Conservation (phyloP, 345 rosid species). For the Ceriops zippeliana region DNA sequence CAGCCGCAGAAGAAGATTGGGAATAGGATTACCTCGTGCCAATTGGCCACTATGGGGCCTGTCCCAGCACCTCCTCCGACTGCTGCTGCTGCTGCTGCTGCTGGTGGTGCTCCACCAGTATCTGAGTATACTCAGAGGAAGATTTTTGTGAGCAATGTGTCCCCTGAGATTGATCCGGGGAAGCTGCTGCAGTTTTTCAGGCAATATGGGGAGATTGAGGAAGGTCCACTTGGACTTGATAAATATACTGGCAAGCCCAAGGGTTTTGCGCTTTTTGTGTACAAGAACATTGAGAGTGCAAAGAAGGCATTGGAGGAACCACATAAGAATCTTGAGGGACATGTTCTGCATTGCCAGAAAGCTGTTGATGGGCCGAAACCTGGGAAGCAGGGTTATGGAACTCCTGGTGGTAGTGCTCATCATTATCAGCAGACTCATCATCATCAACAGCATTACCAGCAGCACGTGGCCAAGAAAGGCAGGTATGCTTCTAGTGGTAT, state of each 20-base stretch:
- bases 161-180: conserved; percentile 49
- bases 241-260: conserved; percentile 69
- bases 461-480: conserved; percentile 39
- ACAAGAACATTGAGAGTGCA: conserved; percentile 57
- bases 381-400: conserved; percentile 35
- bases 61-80: conserved; percentile 51
- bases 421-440: conserved; percentile 35
- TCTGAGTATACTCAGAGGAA: conserved; percentile 66
- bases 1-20: conserved; percentile 80
- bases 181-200: conserved; percentile 52
- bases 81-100: not conserved
- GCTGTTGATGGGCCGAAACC: conserved; percentile 78
- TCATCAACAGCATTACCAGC: conserved; percentile 25
- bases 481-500: conserved; percentile 28
- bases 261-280: conserved; percentile 72
- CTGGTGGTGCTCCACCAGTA: conserved; percentile 20
- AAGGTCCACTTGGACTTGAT: conserved; percentile 79
- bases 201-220: conserved; percentile 71
- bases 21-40: conserved; percentile 62
- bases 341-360: conserved; percentile 60
- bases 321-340: conserved; percentile 63
- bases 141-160: conserved; percentile 75
- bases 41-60: conserved; percentile 68
- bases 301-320: conserved; percentile 71
- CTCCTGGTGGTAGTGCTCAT: conserved; percentile 17